Evolutionary conservation across 2,329 filamentous ascomycete genomes (phyloP).

Genomic region (Teratosphaeria gauchensis): DNA sequence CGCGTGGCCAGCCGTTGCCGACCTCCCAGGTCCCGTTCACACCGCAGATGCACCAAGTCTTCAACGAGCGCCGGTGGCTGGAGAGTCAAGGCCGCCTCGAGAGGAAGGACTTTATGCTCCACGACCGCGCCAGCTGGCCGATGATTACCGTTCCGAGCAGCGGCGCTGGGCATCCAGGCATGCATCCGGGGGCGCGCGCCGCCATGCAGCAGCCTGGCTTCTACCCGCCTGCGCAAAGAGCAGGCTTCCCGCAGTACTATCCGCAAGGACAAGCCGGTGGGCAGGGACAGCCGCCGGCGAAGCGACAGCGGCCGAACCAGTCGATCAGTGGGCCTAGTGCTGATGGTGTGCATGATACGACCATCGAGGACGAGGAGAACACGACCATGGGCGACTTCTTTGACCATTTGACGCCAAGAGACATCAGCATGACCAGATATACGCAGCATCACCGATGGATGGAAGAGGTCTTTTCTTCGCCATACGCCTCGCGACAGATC

Average conservation of each 20-base stretch:
- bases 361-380: slow-evolving; percentile 82
- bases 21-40: slow-evolving; percentile 54
- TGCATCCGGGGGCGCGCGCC: slow-evolving; percentile 7
- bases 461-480: slow-evolving; percentile 90
- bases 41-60: slow-evolving; percentile 49
- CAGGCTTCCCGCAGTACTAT: slow-evolving; percentile 13
- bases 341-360: slow-evolving; percentile 35
- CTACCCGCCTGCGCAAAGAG: neutral
- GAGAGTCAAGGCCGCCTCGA: slow-evolving; percentile 68
- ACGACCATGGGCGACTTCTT: slow-evolving; percentile 79
- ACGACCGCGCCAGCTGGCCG: slow-evolving; percentile 84
- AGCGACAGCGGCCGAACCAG: slow-evolving; percentile 33
- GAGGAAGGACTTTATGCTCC: slow-evolving; percentile 89
- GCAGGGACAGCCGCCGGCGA: slow-evolving; percentile 33
- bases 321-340: slow-evolving; percentile 31
- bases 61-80: slow-evolving; percentile 53
- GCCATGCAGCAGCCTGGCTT: neutral
- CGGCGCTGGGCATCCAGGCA: slow-evolving; percentile 13
- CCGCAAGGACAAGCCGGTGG: slow-evolving; percentile 4
- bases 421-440: slow-evolving; percentile 79
- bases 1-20: slow-evolving; percentile 66
- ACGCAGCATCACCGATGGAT: slow-evolving; percentile 98
- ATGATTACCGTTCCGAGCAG: slow-evolving; percentile 59
- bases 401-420: slow-evolving; percentile 78
- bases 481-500: slow-evolving; percentile 77